These are phyloP conservation scores for Aquilaria yunnanensis DNA, from an alignment of 345 rosid genomes.

Conservation along the genomic window DNA sequence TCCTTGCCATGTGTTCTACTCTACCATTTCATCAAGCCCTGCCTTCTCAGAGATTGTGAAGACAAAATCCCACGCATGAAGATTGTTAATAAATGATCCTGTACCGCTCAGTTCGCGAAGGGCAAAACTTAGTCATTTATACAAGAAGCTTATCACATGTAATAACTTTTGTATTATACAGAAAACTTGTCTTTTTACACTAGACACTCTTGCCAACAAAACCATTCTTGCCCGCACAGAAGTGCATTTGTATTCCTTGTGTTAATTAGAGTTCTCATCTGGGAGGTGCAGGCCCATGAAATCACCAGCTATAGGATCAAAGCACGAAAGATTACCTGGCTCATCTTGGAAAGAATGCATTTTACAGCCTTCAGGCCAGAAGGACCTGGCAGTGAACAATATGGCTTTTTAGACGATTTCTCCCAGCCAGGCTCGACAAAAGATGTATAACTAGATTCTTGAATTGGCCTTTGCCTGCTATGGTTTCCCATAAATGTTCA, in stretches of 20 bases:
- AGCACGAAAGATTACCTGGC: slow-evolving; percentile 6
- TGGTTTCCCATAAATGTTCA: slow-evolving; percentile 64
- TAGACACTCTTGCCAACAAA: too few relatives aligned
- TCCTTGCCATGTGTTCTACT: too few relatives aligned
- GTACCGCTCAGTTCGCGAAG: too few relatives aligned
- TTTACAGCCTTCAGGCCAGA: slow-evolving; percentile 34
- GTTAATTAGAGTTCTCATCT: slow-evolving; percentile 3
- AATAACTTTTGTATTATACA: too few relatives aligned
- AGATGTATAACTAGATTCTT: slow-evolving; percentile 58
- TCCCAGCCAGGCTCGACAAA: slow-evolving; percentile 60
- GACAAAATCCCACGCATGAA: too few relatives aligned
- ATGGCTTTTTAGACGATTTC: slow-evolving; percentile 67
- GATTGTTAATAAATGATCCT: too few relatives aligned
- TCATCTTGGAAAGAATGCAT: background rate
- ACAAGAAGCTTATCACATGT: too few relatives aligned
- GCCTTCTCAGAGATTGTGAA: too few relatives aligned
- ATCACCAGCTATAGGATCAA: background rate
- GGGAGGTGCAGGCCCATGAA: background rate
- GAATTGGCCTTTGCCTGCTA: slow-evolving; percentile 59
- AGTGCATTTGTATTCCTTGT: background rate
- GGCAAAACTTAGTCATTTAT: too few relatives aligned
- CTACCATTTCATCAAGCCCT: too few relatives aligned
- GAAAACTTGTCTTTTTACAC: too few relatives aligned
- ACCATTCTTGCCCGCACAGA: too few relatives aligned
- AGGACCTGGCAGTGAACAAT: slow-evolving; percentile 78